A percentile compares a stretch with the other conserved stretches of the same genome.
These are phyloP conservation scores for Oryza nivara DNA, from an alignment of 176 grass and related monocot genomes.

Conservation along the genomic window DNA sequence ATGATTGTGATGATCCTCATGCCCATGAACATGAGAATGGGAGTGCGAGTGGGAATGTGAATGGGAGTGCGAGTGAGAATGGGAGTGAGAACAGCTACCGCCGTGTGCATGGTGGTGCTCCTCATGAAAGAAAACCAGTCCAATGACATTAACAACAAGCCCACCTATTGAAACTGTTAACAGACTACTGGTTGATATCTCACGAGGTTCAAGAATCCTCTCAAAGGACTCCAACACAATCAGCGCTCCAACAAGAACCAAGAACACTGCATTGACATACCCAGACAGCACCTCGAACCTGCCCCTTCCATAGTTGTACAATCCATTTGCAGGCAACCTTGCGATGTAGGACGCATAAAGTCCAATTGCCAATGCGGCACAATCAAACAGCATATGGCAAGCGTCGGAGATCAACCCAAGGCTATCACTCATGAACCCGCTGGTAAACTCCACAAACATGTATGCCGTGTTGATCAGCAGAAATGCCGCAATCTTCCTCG, in stretches of 20 bases:
- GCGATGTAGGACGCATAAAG: conserved; percentile 90
- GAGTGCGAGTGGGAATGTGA: conserved; percentile 47
- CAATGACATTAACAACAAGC: conserved; percentile 81
- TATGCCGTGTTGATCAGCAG: conserved; percentile 86
- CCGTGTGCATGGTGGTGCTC: conserved; percentile 99
- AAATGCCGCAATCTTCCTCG: conserved; percentile 88
- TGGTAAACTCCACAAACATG: conserved; percentile 91
- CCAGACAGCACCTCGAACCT: conserved; percentile 97
- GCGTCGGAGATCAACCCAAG: conserved; percentile 93
- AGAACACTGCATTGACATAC: conserved; percentile 94
- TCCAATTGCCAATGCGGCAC: conserved; percentile 86
- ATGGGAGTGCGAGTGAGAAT: conserved; percentile 20
- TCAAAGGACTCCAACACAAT: conserved; percentile 93
- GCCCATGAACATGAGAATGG: conserved; percentile 36
- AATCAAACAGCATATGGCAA: conserved; percentile 98
- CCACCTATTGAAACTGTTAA: conserved; percentile 89
- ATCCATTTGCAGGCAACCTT: conserved; percentile 81
- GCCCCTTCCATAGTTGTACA: conserved; percentile 87
- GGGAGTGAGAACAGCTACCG: conserved; percentile 76
- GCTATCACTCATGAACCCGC: conserved; percentile 96
- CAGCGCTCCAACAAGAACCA: conserved; percentile 80
- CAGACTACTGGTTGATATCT: conserved; percentile 92
- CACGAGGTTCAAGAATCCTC: conserved; percentile 92
- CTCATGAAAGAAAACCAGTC: conserved; percentile 97
- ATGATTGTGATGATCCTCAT: conserved; percentile 45